Evolutionary conservation across 2,329 filamentous ascomycete genomes (phyloP).

Genomic region (Geosmithia putterillii): DNA sequence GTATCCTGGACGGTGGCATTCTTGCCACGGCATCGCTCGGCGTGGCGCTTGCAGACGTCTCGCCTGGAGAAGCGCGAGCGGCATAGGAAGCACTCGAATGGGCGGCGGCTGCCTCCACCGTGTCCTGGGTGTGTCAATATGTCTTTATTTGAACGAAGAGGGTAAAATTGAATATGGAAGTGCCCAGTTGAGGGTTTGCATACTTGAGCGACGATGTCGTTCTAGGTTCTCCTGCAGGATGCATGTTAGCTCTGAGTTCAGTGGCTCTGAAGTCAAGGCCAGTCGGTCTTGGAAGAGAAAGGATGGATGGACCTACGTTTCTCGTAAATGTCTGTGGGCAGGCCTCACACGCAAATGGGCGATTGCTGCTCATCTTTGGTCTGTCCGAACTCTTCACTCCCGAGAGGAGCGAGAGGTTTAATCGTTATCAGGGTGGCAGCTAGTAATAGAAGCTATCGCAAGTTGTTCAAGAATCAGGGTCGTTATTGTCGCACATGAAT

Average conservation of each 20-base stretch:
- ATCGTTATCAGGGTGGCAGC: too few relatives aligned
- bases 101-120: constrained; percentile 6
- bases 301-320: constrained; percentile 4
- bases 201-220: constrained; percentile 10
- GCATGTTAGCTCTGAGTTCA: background rate
- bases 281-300: background rate
- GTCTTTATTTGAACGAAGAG: constrained; percentile 1
- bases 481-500: too few relatives aligned
- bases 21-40: constrained; percentile 5
- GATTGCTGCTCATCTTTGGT: background rate
- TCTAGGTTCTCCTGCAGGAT: constrained; percentile 8
- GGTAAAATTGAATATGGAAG: background rate
- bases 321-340: constrained; percentile 8
- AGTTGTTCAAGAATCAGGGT: too few relatives aligned
- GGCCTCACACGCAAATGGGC: constrained; percentile 6
- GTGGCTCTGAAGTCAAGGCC: background rate
- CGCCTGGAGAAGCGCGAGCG: constrained; percentile 7
- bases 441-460: too few relatives aligned
- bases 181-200: background rate
- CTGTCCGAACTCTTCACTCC: too few relatives aligned
- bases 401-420: too few relatives aligned
- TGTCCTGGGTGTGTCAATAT: constrained; percentile 6
- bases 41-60: constrained; percentile 9
- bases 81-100: constrained; percentile 8
- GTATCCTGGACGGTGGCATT: background rate